These are phyloP conservation scores for Peniophora sp. DNA, from an alignment of 1,284 basidiomycete species.

Conservation along the genomic window DNA sequence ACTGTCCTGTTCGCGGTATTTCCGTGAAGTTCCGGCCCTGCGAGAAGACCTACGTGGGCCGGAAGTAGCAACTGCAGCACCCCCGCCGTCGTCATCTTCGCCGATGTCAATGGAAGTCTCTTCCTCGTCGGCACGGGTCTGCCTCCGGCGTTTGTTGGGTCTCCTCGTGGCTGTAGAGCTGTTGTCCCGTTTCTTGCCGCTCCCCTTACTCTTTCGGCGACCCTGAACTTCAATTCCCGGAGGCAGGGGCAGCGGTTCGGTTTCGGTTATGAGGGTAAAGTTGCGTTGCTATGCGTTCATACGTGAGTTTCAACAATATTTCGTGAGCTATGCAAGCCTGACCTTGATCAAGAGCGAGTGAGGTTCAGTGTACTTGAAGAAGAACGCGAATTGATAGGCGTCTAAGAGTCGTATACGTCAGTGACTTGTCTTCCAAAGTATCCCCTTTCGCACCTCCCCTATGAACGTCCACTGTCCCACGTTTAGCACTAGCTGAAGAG, in stretches of 20 bases:
- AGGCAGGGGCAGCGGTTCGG: slow-evolving; percentile 3
- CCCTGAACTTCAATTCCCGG: not conserved
- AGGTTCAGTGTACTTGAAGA: slow-evolving; percentile 66
- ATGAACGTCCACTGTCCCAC: slow-evolving; percentile 61
- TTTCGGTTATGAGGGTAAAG: slow-evolving; percentile 12
- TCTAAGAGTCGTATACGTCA: slow-evolving; percentile 39
- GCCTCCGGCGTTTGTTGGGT: slow-evolving; percentile 9
- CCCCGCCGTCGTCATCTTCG: not conserved
- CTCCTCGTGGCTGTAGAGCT: slow-evolving; percentile 6
- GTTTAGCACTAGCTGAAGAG: slow-evolving; percentile 39
- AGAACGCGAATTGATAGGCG: slow-evolving; percentile 74
- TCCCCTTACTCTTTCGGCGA: slow-evolving; percentile 16
- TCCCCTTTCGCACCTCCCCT: slow-evolving; percentile 47
- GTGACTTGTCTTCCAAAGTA: no score
- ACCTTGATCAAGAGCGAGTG: slow-evolving; percentile 73
- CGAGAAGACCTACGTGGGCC: slow-evolving; percentile 19
- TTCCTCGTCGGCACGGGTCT: not conserved
- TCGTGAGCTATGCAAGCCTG: not conserved
- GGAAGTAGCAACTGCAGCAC: slow-evolving; percentile 2
- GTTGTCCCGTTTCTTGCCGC: slow-evolving; percentile 17
- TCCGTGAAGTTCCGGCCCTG: slow-evolving; percentile 10
- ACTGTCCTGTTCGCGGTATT: slow-evolving; percentile 15
- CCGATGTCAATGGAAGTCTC: not conserved
- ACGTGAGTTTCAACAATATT: slow-evolving; percentile 40
- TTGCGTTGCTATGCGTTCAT: slow-evolving; percentile 34